Percentiles rank a stretch among this genome's conserved stretches.
Evolutionary conservation across 2,329 filamentous ascomycete genomes (phyloP).

Genomic region (Ceratocystis cacaofunesta): DNA sequence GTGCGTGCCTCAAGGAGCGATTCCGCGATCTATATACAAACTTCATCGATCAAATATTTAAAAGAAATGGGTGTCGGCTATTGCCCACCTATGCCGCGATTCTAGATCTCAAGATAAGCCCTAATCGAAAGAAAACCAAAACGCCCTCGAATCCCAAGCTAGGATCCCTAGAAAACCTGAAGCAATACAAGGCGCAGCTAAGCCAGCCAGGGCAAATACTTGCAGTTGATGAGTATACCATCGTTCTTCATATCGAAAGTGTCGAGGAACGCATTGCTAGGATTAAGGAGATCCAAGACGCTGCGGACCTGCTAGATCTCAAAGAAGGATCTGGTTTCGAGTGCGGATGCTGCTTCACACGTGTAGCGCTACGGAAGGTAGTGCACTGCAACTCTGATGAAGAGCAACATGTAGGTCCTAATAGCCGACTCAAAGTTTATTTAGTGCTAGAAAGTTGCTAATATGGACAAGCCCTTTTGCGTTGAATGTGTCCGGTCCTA

Average conservation of each 20-base stretch:
- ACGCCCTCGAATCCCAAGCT: neutral
- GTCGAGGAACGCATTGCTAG: neutral
- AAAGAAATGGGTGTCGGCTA: neutral
- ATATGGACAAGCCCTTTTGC: slow-evolving; percentile 45
- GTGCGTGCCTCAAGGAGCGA: neutral
- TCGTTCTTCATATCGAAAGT: neutral
- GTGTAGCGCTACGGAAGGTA: slow-evolving; percentile 51
- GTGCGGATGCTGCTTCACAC: slow-evolving; percentile 59
- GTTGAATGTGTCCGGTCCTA: slow-evolving; percentile 46
- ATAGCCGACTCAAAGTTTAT: neutral
- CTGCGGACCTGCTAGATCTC: neutral
- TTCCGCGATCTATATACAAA: neutral
- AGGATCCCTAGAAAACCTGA: neutral
- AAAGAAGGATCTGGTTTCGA: slow-evolving; percentile 29
- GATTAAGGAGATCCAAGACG: neutral
- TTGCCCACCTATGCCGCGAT: neutral
- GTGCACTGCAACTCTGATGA: slow-evolving; percentile 46
- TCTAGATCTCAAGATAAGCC: neutral
- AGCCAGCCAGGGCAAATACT: neutral
- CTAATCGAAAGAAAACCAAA: neutral
- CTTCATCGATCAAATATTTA: neutral
- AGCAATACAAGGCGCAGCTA: neutral
- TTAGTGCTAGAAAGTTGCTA: neutral
- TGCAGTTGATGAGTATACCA: neutral
- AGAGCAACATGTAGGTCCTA: slow-evolving; percentile 31